A percentile compares a stretch with the other conserved stretches of the same genome.
phyloP scores from a whole-genome alignment of 2,329 filamentous ascomycete species.

The Cadophora gregata region DNA sequence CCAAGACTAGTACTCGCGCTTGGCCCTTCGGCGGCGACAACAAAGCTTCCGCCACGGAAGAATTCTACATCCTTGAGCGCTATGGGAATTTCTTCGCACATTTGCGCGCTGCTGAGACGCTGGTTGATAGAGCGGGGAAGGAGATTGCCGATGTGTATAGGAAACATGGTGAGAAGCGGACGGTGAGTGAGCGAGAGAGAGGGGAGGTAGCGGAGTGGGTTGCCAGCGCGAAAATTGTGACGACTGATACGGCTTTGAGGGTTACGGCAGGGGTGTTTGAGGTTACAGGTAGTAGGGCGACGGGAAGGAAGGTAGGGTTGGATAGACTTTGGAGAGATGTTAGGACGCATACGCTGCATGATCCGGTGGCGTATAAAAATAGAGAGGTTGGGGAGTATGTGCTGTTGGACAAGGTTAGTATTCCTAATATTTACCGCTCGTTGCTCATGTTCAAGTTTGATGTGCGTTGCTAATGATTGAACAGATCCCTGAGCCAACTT shows the following conservation, averaged over 20 bases:
- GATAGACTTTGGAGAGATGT: conserved; percentile 72
- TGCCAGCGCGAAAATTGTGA: conserved; percentile 65
- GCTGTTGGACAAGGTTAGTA: conserved; percentile 55
- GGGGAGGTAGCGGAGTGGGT: conserved; percentile 68
- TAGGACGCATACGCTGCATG: conserved; percentile 69
- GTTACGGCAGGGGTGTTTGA: conserved; percentile 69
- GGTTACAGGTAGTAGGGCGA: conserved; percentile 64
- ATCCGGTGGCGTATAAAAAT: conserved; percentile 72
- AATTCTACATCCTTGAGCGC: conserved; percentile 68
- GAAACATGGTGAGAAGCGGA: conserved; percentile 49
- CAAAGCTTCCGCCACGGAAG: conserved; percentile 63
- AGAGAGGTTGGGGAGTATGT: conserved; percentile 64
- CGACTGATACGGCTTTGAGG: conserved; percentile 63
- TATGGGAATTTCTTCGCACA: conserved; percentile 70
- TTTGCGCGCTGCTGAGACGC: conserved; percentile 62
- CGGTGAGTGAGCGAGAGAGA: conserved; percentile 56
- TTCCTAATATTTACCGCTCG: neutral
- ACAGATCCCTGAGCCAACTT: conserved; percentile 59
- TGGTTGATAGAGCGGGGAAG: conserved; percentile 61
- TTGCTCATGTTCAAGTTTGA: neutral
- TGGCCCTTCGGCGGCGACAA: conserved; percentile 69
- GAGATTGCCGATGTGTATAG: conserved; percentile 55
- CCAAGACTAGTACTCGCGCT: conserved; percentile 59
- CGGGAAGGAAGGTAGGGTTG: conserved; percentile 61
- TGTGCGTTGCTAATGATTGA: neutral